Base-by-base conservation (phyloP, 2,329 filamentous ascomycete species). In the Neospermospora avenae region DNA sequence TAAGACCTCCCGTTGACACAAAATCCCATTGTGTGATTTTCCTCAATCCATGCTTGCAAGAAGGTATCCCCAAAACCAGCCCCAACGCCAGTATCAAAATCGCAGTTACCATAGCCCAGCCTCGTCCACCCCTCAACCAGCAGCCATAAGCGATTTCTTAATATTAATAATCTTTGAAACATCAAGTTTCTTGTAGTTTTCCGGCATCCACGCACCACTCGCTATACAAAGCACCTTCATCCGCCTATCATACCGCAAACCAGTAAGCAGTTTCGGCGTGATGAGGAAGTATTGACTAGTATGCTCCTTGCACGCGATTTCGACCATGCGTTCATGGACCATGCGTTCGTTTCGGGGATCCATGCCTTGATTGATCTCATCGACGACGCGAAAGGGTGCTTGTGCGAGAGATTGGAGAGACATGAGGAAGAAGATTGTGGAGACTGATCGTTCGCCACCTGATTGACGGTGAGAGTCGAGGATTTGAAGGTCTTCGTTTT, bases 341-440 rank as follows among this genome's bases (percentile, higher is more conserved):
- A 97, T 96, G 68, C 95, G 90, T 77, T 99, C 95, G 76, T 99
- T 99, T 70, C 95, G 88, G 45, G 93, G 95, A 74, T 99, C 95
- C 95, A 99, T 99, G 67, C 95, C 95, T 77, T 99, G 95, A 73
- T 99, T 99, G 81, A 99, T 99, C 78, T 99, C 95, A 76, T 99
- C 95, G 61, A 99, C 95, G 53, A 99, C 93, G 55, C 95, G 91
- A 83, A 99, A 99, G 1, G 95, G 95, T 3, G 93, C 92, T 70
- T 92, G 89, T 16, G 95, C 93, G 70, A 99, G 87, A 53, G 90
- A 90, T 74, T 99, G 95, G 25, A 99, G 84, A 4, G 95, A 91
- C 93, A 99, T 98, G 59, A 99, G 90, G 77, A 96, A 99, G 81
- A 98, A 99, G 72, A 98, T 96, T 14, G 95, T 99, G 22, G 91